Percentiles rank a stretch among this genome's conserved stretches.
phyloP scores from a whole-genome alignment of 164 flowering plant genomes.

The Brasenia schreberi region DNA sequence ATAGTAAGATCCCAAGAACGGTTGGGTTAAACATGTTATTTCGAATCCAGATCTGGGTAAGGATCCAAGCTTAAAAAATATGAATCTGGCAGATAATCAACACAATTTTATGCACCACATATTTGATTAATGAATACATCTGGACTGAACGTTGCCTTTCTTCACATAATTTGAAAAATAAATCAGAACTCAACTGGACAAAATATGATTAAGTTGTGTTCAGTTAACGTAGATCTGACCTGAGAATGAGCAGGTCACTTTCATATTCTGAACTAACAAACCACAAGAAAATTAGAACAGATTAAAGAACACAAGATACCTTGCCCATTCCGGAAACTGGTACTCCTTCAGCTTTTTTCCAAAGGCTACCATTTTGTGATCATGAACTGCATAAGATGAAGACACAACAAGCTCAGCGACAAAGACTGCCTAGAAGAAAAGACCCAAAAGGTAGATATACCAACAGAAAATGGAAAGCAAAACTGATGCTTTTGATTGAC shows the following conservation, averaged over 20 bases:
- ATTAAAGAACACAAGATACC: slow-evolving; percentile 5
- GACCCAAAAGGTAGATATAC: background rate
- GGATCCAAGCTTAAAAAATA: too few species aligned
- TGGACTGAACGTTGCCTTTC: too few species aligned
- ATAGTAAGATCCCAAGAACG: too few species aligned
- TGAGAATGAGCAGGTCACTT: too few species aligned
- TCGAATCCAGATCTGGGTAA: too few species aligned
- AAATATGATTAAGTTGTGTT: background rate
- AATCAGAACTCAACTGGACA: background rate
- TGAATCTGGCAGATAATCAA: too few species aligned
- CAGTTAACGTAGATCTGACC: too few species aligned
- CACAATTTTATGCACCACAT: too few species aligned
- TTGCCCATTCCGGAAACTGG: slow-evolving; percentile 22
- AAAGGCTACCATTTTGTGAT: slow-evolving; percentile 20
- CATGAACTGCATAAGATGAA: background rate
- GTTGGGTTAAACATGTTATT: too few species aligned
- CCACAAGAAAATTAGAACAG: background rate
- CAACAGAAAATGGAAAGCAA: too few species aligned
- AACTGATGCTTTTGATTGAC: too few species aligned
- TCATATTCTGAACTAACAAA: background rate
- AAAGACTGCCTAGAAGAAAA: background rate
- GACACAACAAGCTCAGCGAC: background rate
- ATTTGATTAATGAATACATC: too few species aligned
- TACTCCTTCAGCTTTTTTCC: slow-evolving; percentile 28
- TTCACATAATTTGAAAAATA: background rate